Conservation (phyloP, 2,329 filamentous ascomycete genomes). For the Dothistroma pini region DNA sequence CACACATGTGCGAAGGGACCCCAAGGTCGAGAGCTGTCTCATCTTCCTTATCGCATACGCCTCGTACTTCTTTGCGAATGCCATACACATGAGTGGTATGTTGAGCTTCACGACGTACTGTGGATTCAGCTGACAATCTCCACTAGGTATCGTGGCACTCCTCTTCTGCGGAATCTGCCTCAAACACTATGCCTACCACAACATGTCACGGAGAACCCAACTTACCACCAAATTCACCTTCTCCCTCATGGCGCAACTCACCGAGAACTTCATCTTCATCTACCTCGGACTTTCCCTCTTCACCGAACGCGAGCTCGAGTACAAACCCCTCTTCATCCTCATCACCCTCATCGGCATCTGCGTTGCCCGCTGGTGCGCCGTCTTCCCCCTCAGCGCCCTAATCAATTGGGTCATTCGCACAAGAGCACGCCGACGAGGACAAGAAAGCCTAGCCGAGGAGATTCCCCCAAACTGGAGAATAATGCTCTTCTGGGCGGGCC, state of each 20-base stretch:
- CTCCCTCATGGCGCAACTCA: slow-evolving; percentile 88
- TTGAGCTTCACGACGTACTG: slow-evolving; percentile 6
- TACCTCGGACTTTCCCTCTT: slow-evolving; percentile 94
- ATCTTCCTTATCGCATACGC: slow-evolving; percentile 93
- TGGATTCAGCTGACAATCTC: slow-evolving; percentile 8
- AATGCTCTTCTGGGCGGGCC: slow-evolving; percentile 99
- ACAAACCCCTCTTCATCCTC: slow-evolving; percentile 93
- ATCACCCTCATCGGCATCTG: slow-evolving; percentile 90
- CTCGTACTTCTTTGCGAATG: slow-evolving; percentile 97
- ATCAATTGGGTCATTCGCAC: slow-evolving; percentile 95
- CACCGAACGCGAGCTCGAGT: slow-evolving; percentile 81
- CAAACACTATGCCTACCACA: slow-evolving; percentile 99
- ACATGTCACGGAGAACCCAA: slow-evolving; percentile 97
- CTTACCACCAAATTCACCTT: slow-evolving; percentile 98
- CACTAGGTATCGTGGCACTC: slow-evolving; percentile 83
- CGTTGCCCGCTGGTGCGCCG: slow-evolving; percentile 84
- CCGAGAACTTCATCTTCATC: slow-evolving; percentile 99
- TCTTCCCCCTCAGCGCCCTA: slow-evolving; percentile 82
- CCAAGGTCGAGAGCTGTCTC: slow-evolving; percentile 94
- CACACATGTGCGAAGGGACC: slow-evolving; percentile 85
- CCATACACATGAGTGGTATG: slow-evolving; percentile 90
- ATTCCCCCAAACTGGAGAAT: slow-evolving; percentile 92
- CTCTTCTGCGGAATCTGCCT: slow-evolving; percentile 97
- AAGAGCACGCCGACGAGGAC: slow-evolving; percentile 70
- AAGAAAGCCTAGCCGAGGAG: slow-evolving; percentile 71